Base-by-base conservation (phyloP, 2,329 filamentous ascomycete genomes). In the Botrytis cinerea region DNA sequence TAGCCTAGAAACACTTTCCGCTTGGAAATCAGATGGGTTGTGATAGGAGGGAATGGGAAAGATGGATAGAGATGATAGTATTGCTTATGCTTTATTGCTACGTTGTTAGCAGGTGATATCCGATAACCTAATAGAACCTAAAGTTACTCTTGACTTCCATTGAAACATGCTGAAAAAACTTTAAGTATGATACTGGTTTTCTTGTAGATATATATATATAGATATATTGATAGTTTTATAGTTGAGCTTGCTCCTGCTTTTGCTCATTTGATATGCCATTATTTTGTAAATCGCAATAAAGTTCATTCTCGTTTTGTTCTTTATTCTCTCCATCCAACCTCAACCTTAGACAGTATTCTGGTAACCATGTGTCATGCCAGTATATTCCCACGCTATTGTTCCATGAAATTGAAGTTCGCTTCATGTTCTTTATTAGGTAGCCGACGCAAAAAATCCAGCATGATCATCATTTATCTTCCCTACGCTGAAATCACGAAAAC, bases 51-150 rank as follows among this genome's bases (percentile, higher is more conserved):
- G 16, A 32, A 57, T 28, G 57, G 72, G 61, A 43, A n/a, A 54
- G 54, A 73, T 63, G 57, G 71, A 70, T 46, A 64, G 67, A 73
- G 51, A 43, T 60, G 35, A 57, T 63, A 43, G 25, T 35, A 63
- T 70, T 59, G 57, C 71, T 75, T 73, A 73, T 68, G 45, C 67
- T 38, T 22, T 70, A 62, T 35, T 48, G 72, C 72, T 62, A 73
- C 63, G 67, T 46, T 54, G 46, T 63, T 59, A 48, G 62, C 40
- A 71, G 20, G 57, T 72, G 12, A 45, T 32, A 69, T 46, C 12
- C 10, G 20, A 68, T 67, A 72, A 69, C 71, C 63, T 69, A 68
- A 68, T 72, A 51, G 20, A 68, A 63, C 72, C 72, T 69, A 70
- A 18, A 66, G 14, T 57, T 69, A 69, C 32, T 46, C 70, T 43